Base-by-base conservation (phyloP, 331 rosid species). In the Acacia pycnantha region DNA sequence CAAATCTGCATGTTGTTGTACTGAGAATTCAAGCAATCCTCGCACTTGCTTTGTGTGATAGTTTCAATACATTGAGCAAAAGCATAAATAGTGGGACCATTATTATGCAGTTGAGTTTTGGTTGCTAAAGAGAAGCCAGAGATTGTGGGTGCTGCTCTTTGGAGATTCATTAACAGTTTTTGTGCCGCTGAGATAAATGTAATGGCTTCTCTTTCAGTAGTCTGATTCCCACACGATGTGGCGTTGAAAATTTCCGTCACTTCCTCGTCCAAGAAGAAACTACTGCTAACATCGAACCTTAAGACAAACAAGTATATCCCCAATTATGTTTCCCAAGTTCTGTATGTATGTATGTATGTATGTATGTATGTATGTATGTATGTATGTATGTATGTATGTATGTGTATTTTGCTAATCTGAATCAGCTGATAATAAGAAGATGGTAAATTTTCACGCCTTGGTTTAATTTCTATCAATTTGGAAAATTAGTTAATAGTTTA, bases 51-150 rank as follows among this genome's bases (percentile, higher is more conserved):
- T 44, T 35, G 31, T 47, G 58, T 46, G 35, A 73, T 78, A 15
- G 88, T 81, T 47, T 83, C 86, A 21, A 43, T 86, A 74, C 92
- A 89, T 50, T 89, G 92, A 41, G 92, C 90, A 74, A 85, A 61
- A 12, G 84, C 90, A 69, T 85, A 89, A 4, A 87, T 77, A 35
- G 46, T 7, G 35, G 82, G 48, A 31, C 51, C 65, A 19, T 62
- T 37, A 37, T 37, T 54, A 54, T 13, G 86, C 90, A 37, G 9
- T 37, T 37, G 41, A 37, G 8, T 37, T 37, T 37, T 37, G 8
- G 41, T 37, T 6, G 41, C 41, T 37, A 37, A 37, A 37, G 41
- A 37, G 41, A 37, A 37, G 41, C 41, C 41, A 37, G 41, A 37
- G 41, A 37, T 37, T 37, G 41, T 7, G 85, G 90, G 88, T 24